These are phyloP conservation scores for Cladochytrium replicatum DNA, from an alignment of 192 early-diverging fungal species.

Conservation along the genomic window DNA sequence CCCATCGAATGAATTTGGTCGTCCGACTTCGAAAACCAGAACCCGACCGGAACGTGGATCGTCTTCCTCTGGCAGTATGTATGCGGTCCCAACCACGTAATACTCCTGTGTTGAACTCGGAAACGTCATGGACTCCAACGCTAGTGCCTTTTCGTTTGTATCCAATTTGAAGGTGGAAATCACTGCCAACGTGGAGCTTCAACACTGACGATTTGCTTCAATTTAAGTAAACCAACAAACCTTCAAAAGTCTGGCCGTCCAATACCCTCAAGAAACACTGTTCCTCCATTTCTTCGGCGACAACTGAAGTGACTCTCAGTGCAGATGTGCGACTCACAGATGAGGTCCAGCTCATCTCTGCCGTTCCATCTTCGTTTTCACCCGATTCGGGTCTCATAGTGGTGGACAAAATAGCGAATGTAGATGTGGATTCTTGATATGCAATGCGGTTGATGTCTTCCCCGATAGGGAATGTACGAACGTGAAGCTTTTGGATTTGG, in stretches of 20 bases:
- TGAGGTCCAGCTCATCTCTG: too few relatives aligned
- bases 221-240: slow-evolving; percentile 32
- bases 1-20: too few relatives aligned
- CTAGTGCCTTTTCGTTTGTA: not conserved
- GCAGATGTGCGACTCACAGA: too few relatives aligned
- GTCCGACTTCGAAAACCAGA: slow-evolving; percentile 50
- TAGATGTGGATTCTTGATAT: slow-evolving; percentile 38
- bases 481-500: slow-evolving; percentile 74
- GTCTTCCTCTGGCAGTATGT: slow-evolving; percentile 41
- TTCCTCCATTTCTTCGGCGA: slow-evolving; percentile 36
- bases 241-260: slow-evolving; percentile 63
- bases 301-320: too few relatives aligned
- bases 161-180: too few relatives aligned
- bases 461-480: slow-evolving; percentile 52
- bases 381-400: slow-evolving; percentile 18
- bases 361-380: slow-evolving; percentile 13
- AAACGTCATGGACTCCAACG: slow-evolving; percentile 1
- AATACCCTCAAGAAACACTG: slow-evolving; percentile 48
- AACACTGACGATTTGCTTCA: not conserved
- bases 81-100: slow-evolving; percentile 68
- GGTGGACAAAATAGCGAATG: slow-evolving; percentile 57
- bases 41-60: slow-evolving; percentile 66
- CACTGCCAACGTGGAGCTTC: too few relatives aligned
- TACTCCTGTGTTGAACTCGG: too few relatives aligned
- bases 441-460: slow-evolving; percentile 65